phyloP scores from a whole-genome alignment of 345 rosid species.

The Cardamine chenopodiifolia region DNA sequence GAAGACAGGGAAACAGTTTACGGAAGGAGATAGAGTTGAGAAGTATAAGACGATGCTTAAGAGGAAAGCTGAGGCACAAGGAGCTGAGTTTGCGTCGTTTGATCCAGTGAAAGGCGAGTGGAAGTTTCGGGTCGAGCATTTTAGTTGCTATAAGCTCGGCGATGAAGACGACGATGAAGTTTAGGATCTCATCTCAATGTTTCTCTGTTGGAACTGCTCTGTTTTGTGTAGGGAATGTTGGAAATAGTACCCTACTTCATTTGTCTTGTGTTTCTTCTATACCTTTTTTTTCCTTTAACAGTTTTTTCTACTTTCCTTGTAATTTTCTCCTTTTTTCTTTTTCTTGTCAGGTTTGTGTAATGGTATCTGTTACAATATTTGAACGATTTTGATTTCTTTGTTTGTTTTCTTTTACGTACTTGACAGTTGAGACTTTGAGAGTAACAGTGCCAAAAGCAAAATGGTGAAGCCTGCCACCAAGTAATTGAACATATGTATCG shows the following conservation, averaged over 20 bases:
- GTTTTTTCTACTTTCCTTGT: neutral
- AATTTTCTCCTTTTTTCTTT: neutral
- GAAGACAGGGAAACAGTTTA: slow-evolving; percentile 68
- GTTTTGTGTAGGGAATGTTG: slow-evolving; percentile 18
- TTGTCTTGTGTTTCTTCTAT: slow-evolving; percentile 19
- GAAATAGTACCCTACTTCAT: slow-evolving; percentile 11
- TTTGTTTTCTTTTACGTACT: neutral
- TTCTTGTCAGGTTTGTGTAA: too few relatives aligned
- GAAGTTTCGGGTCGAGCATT: slow-evolving; percentile 88
- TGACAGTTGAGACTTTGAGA: neutral
- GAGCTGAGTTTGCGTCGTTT: slow-evolving; percentile 83
- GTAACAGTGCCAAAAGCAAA: neutral
- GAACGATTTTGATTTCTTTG: neutral
- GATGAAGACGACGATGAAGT: slow-evolving; percentile 50
- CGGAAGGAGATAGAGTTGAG: slow-evolving; percentile 69
- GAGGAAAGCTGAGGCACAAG: slow-evolving; percentile 87
- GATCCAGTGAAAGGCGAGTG: slow-evolving; percentile 88
- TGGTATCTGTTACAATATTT: neutral
- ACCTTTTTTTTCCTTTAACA: neutral
- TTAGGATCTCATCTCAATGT: slow-evolving; percentile 24
- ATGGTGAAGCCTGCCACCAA: neutral
- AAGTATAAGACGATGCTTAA: slow-evolving; percentile 84
- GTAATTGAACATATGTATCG: neutral
- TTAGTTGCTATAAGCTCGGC: slow-evolving; percentile 65
- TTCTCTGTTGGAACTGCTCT: slow-evolving; percentile 17